Percentiles rank a stretch among this genome's conserved stretches.
phyloP scores from a whole-genome alignment of 441 rosid genomes.

The Bruguiera hainesii region DNA sequence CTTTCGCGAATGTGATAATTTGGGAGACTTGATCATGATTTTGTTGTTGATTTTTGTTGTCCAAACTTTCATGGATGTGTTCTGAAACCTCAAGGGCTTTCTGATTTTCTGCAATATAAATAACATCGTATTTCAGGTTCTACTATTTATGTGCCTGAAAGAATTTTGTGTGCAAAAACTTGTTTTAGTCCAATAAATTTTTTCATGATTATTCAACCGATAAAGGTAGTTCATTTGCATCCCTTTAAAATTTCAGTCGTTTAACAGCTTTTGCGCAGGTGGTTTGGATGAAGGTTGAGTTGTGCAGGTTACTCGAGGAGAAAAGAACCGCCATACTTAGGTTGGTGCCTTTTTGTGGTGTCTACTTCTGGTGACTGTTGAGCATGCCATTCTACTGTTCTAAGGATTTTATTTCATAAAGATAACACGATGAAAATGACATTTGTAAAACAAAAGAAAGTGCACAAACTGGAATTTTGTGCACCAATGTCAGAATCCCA shows the following conservation, averaged over 20 bases:
- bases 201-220: background rate
- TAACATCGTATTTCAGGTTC: too few species aligned
- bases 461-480: background rate
- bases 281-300: constrained; percentile 90
- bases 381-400: background rate
- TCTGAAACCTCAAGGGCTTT: too few species aligned
- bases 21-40: background rate
- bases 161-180: too few species aligned
- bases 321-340: constrained; percentile 93
- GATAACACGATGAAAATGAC: constrained; percentile 2
- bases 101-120: too few species aligned
- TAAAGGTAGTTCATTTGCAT: constrained; percentile 21
- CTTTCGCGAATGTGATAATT: constrained; percentile 7
- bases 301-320: constrained; percentile 94
- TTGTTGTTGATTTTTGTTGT: too few species aligned
- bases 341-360: constrained; percentile 35
- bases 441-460: background rate
- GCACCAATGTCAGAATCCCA: background rate
- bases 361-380: constrained; percentile 17
- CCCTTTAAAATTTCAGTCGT: constrained; percentile 51
- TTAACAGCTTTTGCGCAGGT: constrained; percentile 71
- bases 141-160: too few species aligned
- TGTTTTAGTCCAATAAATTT: too few species aligned
- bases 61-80: too few species aligned
- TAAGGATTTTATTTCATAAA: background rate